These are phyloP conservation scores for Sugiyamaella qingdaonensis DNA, from an alignment of 805 yeast species.

Conservation along the genomic window DNA sequence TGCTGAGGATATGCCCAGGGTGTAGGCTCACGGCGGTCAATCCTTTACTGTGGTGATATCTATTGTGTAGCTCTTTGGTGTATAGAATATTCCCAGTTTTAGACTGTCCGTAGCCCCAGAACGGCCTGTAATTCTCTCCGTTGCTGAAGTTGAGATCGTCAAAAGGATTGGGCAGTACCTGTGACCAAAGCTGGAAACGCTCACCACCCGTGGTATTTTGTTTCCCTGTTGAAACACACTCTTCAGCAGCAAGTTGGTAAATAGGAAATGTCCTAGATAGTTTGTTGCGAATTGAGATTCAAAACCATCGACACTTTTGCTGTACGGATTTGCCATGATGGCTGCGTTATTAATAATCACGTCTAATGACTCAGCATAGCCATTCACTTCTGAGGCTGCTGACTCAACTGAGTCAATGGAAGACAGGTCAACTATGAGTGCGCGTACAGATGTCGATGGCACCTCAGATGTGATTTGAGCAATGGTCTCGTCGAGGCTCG, in stretches of 20 bases:
- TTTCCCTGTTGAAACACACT: not conserved
- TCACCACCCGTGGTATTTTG: conserved; percentile 9
- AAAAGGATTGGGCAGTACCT: conserved; percentile 10
- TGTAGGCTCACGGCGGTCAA: conserved; percentile 7
- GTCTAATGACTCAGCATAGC: conserved; percentile 39
- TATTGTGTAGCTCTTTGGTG: conserved; percentile 4
- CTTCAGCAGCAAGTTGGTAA: conserved; percentile 43
- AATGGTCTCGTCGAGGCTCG: conserved; percentile 9
- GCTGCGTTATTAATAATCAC: conserved; percentile 76
- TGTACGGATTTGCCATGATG: conserved; percentile 69
- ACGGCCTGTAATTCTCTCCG: conserved; percentile 9
- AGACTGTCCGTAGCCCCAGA: conserved; percentile 4
- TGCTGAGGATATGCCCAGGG: conserved; percentile 9
- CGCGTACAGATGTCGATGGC: conserved; percentile 6
- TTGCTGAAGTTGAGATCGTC: conserved; percentile 10
- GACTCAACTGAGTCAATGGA: conserved; percentile 13
- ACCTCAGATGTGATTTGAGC: conserved; percentile 4
- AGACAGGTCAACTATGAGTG: conserved; percentile 15
- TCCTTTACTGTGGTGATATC: conserved; percentile 3
- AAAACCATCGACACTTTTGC: conserved; percentile 60
- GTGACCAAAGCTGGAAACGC: conserved; percentile 9
- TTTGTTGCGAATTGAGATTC: conserved; percentile 80
- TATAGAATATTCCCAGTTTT: conserved; percentile 7
- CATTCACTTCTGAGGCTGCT: conserved; percentile 17
- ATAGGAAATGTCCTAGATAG: conserved; percentile 67